Conservation (phyloP, 1,139 yeast genomes). For the Suhomyces wounanorum region DNA sequence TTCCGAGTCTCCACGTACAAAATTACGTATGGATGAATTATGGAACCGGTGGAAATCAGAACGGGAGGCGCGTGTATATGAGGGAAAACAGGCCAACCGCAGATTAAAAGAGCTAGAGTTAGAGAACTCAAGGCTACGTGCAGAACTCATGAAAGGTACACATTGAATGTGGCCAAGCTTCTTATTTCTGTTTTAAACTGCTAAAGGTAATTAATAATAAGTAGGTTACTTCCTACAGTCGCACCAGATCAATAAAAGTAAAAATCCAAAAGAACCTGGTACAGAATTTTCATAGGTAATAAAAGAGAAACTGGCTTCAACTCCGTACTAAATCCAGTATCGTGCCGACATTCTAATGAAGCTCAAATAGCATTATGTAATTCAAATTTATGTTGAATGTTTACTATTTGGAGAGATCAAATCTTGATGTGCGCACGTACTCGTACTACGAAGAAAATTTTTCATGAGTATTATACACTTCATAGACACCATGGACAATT, state of each 20-base stretch:
- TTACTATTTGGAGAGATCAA: background rate
- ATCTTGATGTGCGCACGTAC: slow-evolving; percentile 5
- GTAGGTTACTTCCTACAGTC: background rate
- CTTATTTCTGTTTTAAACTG: background rate
- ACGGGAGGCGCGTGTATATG: slow-evolving; percentile 66
- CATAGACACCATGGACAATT: slow-evolving; percentile 24
- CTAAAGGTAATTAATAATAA: background rate
- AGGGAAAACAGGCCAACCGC: slow-evolving; percentile 54
- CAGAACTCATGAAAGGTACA: slow-evolving; percentile 16
- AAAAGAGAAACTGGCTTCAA: too few relatives aligned
- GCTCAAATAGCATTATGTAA: too few relatives aligned
- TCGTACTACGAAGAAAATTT: slow-evolving; percentile 10
- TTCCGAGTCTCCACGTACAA: slow-evolving; percentile 36
- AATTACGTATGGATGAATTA: slow-evolving; percentile 59
- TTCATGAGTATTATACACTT: slow-evolving; percentile 7
- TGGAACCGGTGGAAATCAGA: slow-evolving; percentile 69
- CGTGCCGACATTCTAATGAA: too few relatives aligned
- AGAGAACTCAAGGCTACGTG: slow-evolving; percentile 51
- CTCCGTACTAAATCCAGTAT: too few relatives aligned
- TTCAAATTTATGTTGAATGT: background rate
- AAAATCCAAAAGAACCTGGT: background rate
- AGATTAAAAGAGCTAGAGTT: slow-evolving; percentile 55
- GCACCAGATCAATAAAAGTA: background rate
- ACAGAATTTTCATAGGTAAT: background rate
- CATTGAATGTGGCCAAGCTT: background rate